phyloP scores from a whole-genome alignment of 306 rosid genomes.

The Fragaria iinumae region DNA sequence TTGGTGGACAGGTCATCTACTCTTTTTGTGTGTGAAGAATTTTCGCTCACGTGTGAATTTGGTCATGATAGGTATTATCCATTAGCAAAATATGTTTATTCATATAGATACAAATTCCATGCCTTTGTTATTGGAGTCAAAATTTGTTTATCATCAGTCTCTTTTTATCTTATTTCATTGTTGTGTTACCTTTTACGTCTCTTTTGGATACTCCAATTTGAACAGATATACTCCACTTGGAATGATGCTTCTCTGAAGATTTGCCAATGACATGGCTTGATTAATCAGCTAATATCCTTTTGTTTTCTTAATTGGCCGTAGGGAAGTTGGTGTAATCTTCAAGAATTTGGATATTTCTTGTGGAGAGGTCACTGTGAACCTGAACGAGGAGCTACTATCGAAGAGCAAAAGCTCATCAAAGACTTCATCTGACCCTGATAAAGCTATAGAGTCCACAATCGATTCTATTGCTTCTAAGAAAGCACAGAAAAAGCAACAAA shows the following conservation, averaged over 20 bases:
- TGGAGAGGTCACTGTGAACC: constrained; percentile 74
- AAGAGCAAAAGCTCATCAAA: constrained; percentile 58
- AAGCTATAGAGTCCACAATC: constrained; percentile 36
- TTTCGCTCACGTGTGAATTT: constrained; percentile 77
- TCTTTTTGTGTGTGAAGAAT: constrained; percentile 69
- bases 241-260: neutral
- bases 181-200: constrained; percentile 2
- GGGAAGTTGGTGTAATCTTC: constrained; percentile 90
- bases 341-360: constrained; percentile 66
- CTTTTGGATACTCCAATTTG: neutral
- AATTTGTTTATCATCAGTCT: neutral
- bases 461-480: constrained; percentile 46
- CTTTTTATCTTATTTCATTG: neutral
- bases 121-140: neutral
- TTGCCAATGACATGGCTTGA: constrained; percentile 9
- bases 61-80: constrained; percentile 84
- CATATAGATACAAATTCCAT: constrained; percentile 5
- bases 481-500: constrained; percentile 52
- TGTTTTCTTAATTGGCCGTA: constrained; percentile 49
- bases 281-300: constrained; percentile 20
- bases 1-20: constrained; percentile 61
- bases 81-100: neutral
- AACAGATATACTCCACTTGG: neutral
- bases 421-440: constrained; percentile 50
- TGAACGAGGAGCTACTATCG: constrained; percentile 69